phyloP scores from a whole-genome alignment of 108 stramenopile species.

The Mayamaea pseudoterrestris region DNA sequence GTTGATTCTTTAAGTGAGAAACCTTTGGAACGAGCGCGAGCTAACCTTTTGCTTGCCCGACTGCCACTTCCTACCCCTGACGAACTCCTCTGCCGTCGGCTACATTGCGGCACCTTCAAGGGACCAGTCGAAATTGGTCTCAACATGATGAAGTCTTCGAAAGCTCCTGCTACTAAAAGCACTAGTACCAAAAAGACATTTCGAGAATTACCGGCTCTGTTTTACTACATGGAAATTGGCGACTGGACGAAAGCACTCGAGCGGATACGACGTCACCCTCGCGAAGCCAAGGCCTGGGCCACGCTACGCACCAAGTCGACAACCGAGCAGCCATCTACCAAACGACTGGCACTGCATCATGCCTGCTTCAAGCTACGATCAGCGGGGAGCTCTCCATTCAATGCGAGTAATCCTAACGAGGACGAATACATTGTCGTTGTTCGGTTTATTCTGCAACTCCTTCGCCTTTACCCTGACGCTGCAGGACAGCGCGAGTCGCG shows the following conservation, averaged over 20 bases:
- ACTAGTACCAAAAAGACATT: no score
- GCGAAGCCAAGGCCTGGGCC: constrained; percentile 42
- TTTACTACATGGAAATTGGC: constrained; percentile 42
- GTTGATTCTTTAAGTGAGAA: no score
- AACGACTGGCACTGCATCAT: constrained; percentile 73
- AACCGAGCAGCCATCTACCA: constrained; percentile 18
- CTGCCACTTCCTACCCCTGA: no score
- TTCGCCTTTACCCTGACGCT: constrained; percentile 64
- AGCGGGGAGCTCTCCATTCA: constrained; percentile 10
- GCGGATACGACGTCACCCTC: constrained; percentile 29
- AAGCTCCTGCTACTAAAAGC: no score
- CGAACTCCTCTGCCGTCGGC: no score
- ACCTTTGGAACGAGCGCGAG: no score
- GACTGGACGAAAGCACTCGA: constrained; percentile 34
- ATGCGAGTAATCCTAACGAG: constrained; percentile 3
- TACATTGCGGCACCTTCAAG: no score
- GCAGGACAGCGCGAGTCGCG: constrained; percentile 66
- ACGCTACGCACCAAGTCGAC: constrained; percentile 25
- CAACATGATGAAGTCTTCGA: no score
- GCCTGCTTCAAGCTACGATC: constrained; percentile 77
- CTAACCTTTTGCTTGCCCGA: no score
- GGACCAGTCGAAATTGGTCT: no score
- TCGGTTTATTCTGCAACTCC: constrained; percentile 52
- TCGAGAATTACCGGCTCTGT: constrained; percentile 31
- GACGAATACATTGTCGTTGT: constrained; percentile 74